phyloP scores from a whole-genome alignment of 2,329 filamentous ascomycete genomes.

The Orbilia ellipsospora region DNA sequence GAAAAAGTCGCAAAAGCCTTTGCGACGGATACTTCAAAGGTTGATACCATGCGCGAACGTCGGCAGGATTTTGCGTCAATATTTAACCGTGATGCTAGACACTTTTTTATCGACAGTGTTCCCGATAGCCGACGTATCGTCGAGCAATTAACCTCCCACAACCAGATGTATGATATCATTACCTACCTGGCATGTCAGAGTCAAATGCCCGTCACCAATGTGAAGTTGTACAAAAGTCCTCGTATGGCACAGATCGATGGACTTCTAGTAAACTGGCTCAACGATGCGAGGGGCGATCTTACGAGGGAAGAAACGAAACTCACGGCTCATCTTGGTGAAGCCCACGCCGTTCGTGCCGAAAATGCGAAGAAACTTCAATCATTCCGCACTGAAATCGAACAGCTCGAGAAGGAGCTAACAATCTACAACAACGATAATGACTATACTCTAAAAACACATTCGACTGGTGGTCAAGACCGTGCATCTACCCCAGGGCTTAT shows the following conservation, averaged over 20 bases:
- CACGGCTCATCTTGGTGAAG: neutral
- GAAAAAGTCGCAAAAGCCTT: conserved; percentile 12
- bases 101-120: conserved; percentile 36
- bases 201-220: conserved; percentile 31
- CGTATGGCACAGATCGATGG: conserved; percentile 29
- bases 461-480: conserved; percentile 5
- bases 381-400: conserved; percentile 24
- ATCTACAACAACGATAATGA: conserved; percentile 21
- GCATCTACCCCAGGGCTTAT: neutral
- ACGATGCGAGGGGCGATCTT: conserved; percentile 6
- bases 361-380: neutral
- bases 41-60: conserved; percentile 23
- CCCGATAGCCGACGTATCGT: neutral
- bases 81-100: conserved; percentile 24
- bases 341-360: conserved; percentile 4
- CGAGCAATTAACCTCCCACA: conserved; percentile 21
- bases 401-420: conserved; percentile 25
- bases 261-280: conserved; percentile 12
- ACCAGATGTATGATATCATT: conserved; percentile 40
- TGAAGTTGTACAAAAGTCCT: conserved; percentile 28
- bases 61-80: conserved; percentile 12
- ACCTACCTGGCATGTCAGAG: conserved; percentile 28
- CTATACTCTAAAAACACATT: conserved; percentile 31
- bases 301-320: conserved; percentile 13
- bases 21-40: conserved; percentile 17